Evolutionary conservation across 768 basidiomycete genomes (phyloP).

Genomic region (Butyriboletus loyo): DNA sequence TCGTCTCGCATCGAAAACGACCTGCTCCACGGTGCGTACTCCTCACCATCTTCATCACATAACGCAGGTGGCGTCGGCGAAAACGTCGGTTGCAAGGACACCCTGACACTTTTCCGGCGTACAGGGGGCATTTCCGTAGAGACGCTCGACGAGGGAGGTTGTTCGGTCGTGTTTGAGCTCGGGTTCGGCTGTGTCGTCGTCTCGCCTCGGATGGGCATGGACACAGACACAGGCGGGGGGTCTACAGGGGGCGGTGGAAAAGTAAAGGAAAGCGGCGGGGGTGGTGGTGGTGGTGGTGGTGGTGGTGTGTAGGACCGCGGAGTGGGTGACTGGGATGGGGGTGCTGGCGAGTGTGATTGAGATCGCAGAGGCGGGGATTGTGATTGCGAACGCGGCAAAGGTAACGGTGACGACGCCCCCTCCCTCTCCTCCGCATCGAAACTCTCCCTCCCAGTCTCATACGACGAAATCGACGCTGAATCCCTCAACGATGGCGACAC

Average conservation of each 20-base stretch:
- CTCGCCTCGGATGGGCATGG: neutral
- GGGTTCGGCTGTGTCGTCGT: neutral
- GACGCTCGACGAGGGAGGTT: constrained; percentile 9
- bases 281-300: too few species aligned
- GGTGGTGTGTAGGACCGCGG: neutral
- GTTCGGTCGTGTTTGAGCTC: neutral
- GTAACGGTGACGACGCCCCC: constrained; percentile 5
- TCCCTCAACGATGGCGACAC: constrained; percentile 8
- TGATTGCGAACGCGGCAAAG: neutral
- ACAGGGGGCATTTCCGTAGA: constrained; percentile 17
- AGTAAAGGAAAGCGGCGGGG: constrained; percentile 4
- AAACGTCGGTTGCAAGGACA: constrained; percentile 75
- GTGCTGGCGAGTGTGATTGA: neutral
- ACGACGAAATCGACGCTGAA: constrained; percentile 48
- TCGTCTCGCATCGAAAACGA: constrained; percentile 9
- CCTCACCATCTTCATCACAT: constrained; percentile 45
- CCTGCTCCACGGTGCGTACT: constrained; percentile 9
- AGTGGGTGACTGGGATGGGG: neutral
- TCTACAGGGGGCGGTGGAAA: constrained; percentile 15
- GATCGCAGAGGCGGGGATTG: neutral
- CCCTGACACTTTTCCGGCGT: constrained; percentile 70
- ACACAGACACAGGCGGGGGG: constrained; percentile 1
- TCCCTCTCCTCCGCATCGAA: constrained; percentile 33
- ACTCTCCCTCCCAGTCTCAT: constrained; percentile 62
- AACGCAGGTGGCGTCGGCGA: constrained; percentile 67